Conservation (phyloP, 345 rosid genomes). For the Sonneratia caseolaris region DNA sequence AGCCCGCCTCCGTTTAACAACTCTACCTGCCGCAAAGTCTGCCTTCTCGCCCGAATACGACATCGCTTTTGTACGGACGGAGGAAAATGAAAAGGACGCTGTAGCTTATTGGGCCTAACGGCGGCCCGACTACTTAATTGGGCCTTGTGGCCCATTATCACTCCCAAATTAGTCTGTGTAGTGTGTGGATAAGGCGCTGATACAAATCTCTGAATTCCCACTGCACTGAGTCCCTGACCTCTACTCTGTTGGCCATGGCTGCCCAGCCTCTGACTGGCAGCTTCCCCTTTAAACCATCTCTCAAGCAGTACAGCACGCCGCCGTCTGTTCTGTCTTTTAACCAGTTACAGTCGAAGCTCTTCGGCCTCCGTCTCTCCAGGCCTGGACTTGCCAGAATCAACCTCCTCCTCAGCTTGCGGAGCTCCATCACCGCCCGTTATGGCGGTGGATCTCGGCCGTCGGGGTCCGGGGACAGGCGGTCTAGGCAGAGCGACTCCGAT, state of each 20-base stretch:
- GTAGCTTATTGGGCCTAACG: too few species aligned
- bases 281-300: slow-evolving; percentile 25
- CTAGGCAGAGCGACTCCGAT: slow-evolving; percentile 37
- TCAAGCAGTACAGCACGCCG: slow-evolving; percentile 20
- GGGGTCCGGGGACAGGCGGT: slow-evolving; percentile 24
- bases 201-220: neutral
- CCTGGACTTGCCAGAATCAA: slow-evolving; percentile 13
- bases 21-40: too few species aligned
- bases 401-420: slow-evolving; percentile 19
- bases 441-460: slow-evolving; percentile 42
- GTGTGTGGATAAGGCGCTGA: slow-evolving; percentile 1
- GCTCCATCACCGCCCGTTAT: slow-evolving; percentile 34
- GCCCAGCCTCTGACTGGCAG: slow-evolving; percentile 45
- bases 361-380: slow-evolving; percentile 32
- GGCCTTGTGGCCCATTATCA: too few species aligned
- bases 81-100: too few species aligned
- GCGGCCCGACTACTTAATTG: too few species aligned
- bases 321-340: slow-evolving; percentile 11
- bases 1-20: too few species aligned
- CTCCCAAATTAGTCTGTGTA: too few species aligned
- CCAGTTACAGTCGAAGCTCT: slow-evolving; percentile 36
- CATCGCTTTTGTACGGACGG: too few species aligned
- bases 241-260: slow-evolving; percentile 41
- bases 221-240: neutral
- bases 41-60: too few species aligned